Base-by-base conservation (phyloP, 202 grass and related monocot genomes). In the Elaeis oleifera region DNA sequence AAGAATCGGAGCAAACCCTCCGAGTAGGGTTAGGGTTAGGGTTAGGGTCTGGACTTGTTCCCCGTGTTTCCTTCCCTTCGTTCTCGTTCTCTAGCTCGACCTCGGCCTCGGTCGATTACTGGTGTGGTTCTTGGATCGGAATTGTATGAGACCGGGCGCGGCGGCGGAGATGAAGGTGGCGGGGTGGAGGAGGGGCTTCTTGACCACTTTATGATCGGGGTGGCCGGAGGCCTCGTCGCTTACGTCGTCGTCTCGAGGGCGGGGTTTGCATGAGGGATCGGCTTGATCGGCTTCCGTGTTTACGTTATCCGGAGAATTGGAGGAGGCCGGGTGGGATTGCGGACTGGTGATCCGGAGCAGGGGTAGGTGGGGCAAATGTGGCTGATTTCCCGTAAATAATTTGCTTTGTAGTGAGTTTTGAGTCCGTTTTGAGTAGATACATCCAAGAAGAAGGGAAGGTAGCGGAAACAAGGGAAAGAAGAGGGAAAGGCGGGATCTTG, bases 41-140 rank as follows among this genome's bases (percentile, higher is more conserved):
- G 83, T 86, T 82, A 86, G 83, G 74, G 79, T 79, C 70, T 72
- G 74, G 74, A 65, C 6, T 27, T 50, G 66, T 60, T 53, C 66
- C 49, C 39, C 56, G 4, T 23, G 54, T 70, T 50, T 70, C 23
- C 60, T 44, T 44, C 2, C 36, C 1, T 14, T 13, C 11, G 32
- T 13, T 44, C 9, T 44, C 11, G 36, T 13, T 44, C 2, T 44
- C 36, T 44, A 44, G 1, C 36, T 44, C 36, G 36, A 9, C 11
- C 36, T 44, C 36, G 36, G 36, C 36, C 36, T 44, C 36, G 36
- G 36, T 44, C 9, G 36, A 44, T 44, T 44, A 2, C 9, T 44
- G 11, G 36, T 44, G 8, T 14, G 36, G 36, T 44, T 44, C 9
- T 44, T 44, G 36, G 8, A 14, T 44, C 6, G 36, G 36, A 44